Evolutionary conservation across 2,329 filamentous ascomycete species (phyloP).

Genomic region (Trichoderma semiorbis): DNA sequence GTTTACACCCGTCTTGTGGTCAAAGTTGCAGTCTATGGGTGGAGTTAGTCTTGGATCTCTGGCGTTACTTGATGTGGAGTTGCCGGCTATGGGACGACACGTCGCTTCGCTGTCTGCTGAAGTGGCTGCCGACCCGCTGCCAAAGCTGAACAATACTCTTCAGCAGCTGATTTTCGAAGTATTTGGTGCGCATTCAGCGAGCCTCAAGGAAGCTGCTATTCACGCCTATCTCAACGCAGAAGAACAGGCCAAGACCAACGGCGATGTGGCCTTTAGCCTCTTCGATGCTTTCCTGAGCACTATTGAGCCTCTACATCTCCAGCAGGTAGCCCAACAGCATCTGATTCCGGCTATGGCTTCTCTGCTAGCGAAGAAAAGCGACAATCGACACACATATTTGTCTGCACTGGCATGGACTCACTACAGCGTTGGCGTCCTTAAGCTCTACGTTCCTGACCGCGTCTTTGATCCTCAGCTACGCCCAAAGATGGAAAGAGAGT

Average conservation of each 20-base stretch:
- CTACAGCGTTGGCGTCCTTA: constrained; percentile 70
- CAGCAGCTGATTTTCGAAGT: constrained; percentile 43
- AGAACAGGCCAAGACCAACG: constrained; percentile 17
- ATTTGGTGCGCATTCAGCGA: constrained; percentile 37
- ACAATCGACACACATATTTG: constrained; percentile 28
- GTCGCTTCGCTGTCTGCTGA: constrained; percentile 48
- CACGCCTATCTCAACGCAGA: constrained; percentile 28
- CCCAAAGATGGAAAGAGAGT: constrained; percentile 62
- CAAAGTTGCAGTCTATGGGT: constrained; percentile 49
- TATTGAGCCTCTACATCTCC: constrained; percentile 37
- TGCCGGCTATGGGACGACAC: constrained; percentile 57
- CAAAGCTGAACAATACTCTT: constrained; percentile 47
- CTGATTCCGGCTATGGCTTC: constrained; percentile 46
- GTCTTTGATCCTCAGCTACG: constrained; percentile 76
- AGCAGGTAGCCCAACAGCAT: constrained; percentile 38
- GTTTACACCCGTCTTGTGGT: constrained; percentile 47
- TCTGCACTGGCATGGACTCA: constrained; percentile 66
- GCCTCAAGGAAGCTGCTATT: constrained; percentile 29
- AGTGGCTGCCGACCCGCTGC: constrained; percentile 48
- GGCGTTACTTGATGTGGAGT: constrained; percentile 60
- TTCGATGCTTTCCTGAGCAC: constrained; percentile 26
- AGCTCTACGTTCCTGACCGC: constrained; percentile 80
- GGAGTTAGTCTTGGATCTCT: constrained; percentile 58
- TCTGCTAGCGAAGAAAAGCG: constrained; percentile 30
- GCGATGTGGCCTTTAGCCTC: not conserved